Percentiles rank a stretch among this genome's conserved stretches.
Evolutionary conservation across 768 basidiomycete species (phyloP).

Genomic region (Pulveroboletus sp.): DNA sequence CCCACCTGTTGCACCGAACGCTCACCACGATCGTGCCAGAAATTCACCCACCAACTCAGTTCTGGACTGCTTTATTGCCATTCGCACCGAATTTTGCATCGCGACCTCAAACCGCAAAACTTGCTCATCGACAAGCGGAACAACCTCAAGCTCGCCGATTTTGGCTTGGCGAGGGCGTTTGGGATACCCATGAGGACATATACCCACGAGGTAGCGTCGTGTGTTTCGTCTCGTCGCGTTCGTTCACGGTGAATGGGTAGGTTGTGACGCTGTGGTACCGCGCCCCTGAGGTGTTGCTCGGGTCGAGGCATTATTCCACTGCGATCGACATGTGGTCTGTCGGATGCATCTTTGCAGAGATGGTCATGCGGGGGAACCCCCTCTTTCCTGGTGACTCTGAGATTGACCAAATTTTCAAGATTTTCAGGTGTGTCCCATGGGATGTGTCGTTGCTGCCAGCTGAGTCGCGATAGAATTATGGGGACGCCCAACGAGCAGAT

Average conservation of each 20-base stretch:
- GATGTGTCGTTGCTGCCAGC: not conserved
- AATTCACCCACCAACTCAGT: constrained; percentile 93
- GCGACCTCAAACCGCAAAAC: constrained; percentile 96
- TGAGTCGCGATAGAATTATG: constrained; percentile 60
- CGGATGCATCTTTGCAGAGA: constrained; percentile 97
- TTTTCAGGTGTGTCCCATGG: constrained; percentile 70
- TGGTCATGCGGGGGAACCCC: constrained; percentile 89
- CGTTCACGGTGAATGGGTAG: constrained; percentile 39
- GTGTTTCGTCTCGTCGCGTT: constrained; percentile 3
- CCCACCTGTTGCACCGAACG: not conserved
- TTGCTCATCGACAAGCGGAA: constrained; percentile 85
- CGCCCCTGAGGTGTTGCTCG: constrained; percentile 94
- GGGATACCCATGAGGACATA: constrained; percentile 99
- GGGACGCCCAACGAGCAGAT: constrained; percentile 89
- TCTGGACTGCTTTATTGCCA: constrained; percentile 94
- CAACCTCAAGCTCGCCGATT: constrained; percentile 95
- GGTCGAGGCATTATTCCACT: constrained; percentile 94
- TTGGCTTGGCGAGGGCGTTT: constrained; percentile 94
- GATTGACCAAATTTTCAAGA: constrained; percentile 99
- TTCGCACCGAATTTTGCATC: constrained; percentile 92
- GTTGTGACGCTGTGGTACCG: constrained; percentile 99
- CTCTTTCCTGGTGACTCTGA: constrained; percentile 99
- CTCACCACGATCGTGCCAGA: constrained; percentile 47
- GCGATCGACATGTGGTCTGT: constrained; percentile 99
- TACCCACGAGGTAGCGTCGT: constrained; percentile 84